Evolutionary conservation across 768 basidiomycete genomes (phyloP), one percentile per base, ranked within the genome.

Genomic region (Filobasidium wieringae): DNA sequence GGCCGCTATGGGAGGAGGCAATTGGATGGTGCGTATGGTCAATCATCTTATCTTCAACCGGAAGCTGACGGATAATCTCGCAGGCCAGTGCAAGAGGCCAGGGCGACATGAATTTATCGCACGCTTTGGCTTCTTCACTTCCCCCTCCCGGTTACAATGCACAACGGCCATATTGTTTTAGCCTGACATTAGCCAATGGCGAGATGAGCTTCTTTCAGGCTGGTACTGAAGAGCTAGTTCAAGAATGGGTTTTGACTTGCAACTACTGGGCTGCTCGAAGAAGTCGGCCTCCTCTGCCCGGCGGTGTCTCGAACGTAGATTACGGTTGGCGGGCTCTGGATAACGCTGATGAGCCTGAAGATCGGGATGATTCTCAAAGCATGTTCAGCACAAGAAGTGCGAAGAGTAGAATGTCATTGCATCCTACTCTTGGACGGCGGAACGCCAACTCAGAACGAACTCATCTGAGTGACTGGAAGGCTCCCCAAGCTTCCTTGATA

Each of bases 231-330:
- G 93, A 96, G 64, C 81, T 99, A n/a, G 91, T 95, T 51, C 87
- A 87, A 66, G 95, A 99, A 73, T 97, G 95, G 95, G 92, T 95
- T 7, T 85, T 87, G 37, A 95, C 95, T 0, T 96, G 93, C 80
- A 99, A 97, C 77, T 99, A 99, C 72, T 97, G 95, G 95, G 88
- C 95, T 0, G 95, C 93, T 1, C 80, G 95, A 43, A 87, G 84
- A 56, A 90, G 88, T 73, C 91, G 93, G 66, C 92, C 96, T 69
- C 95, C 95, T 0, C 80, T 99, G 2, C 80, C 87, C 1, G 95
- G 95, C 4, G 95, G 95, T 24, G 92, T 99, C 7, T 91, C 89
- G 50, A 99, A 97, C 76, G 93, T 97, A 87, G 95, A 99, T 73
- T 95, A 97, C 69, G 95, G 95, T 8, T 99, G 95, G 95, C 92